Conservation (phyloP, 1,284 basidiomycete genomes). For the Marasmius oreades region DNA sequence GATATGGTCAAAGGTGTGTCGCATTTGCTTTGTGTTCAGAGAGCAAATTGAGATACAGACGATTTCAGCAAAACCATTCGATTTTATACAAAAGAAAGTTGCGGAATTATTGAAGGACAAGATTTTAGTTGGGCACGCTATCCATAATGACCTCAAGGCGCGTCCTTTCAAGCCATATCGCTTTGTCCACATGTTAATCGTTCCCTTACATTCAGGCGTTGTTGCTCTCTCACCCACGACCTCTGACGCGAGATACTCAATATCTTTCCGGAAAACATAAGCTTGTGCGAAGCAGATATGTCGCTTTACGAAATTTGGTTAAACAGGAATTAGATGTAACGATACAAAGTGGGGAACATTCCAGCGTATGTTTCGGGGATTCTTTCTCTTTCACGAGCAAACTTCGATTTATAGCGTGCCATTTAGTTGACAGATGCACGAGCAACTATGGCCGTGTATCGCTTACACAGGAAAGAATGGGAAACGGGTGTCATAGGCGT, state of each 20-base stretch:
- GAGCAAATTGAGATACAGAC: background rate
- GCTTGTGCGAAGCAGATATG: constrained; percentile 59
- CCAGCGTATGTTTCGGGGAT: constrained; percentile 54
- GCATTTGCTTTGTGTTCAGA: background rate
- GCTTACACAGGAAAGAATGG: constrained; percentile 86
- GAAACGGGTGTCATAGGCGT: constrained; percentile 47
- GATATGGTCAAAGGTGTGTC: constrained; percentile 71
- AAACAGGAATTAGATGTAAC: constrained; percentile 78
- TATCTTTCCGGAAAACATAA: constrained; percentile 53
- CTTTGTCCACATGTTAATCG: background rate
- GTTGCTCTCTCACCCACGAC: constrained; percentile 85
- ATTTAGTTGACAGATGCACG: constrained; percentile 65
- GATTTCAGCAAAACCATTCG: constrained; percentile 70
- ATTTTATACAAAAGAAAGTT: constrained; percentile 79
- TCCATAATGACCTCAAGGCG: constrained; percentile 90
- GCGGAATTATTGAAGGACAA: constrained; percentile 77
- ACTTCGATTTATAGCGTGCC: background rate
- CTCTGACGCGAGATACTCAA: constrained; percentile 84
- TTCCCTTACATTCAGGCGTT: constrained; percentile 56
- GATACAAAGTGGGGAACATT: constrained; percentile 89
- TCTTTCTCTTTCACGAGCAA: constrained; percentile 2
- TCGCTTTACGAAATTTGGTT: constrained; percentile 80
- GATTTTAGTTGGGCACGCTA: constrained; percentile 91
- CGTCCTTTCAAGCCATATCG: background rate
- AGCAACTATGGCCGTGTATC: constrained; percentile 94